phyloP scores from a whole-genome alignment of 176 grass and related monocot genomes.

The Oryza australiensis region DNA sequence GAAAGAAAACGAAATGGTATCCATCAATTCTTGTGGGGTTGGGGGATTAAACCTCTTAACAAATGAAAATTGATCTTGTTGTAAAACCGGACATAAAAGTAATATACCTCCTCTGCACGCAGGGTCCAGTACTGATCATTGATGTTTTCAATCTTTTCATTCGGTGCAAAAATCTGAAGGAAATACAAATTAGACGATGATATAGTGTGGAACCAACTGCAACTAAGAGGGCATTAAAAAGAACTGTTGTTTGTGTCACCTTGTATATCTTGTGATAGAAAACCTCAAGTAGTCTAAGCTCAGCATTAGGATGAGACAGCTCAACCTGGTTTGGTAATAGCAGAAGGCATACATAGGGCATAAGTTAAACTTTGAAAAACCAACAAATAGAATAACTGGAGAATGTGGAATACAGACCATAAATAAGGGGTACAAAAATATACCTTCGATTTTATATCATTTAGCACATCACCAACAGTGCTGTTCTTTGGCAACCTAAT shows the following conservation, averaged over 20 bases:
- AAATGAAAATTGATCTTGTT: neutral
- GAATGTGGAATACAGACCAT: neutral
- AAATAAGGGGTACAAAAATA: slow-evolving; percentile 7
- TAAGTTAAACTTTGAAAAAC: slow-evolving; percentile 16
- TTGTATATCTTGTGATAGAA: slow-evolving; percentile 99
- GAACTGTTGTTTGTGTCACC: slow-evolving; percentile 48
- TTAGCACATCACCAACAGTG: slow-evolving; percentile 90
- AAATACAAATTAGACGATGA: slow-evolving; percentile 38
- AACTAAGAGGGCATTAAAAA: slow-evolving; percentile 7
- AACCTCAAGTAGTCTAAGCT: slow-evolving; percentile 95
- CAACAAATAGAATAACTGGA: neutral
- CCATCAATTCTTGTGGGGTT: neutral
- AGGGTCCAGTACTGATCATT: slow-evolving; percentile 99
- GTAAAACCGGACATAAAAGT: slow-evolving; percentile 23
- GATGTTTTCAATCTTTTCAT: slow-evolving; percentile 97
- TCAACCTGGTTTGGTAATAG: slow-evolving; percentile 62
- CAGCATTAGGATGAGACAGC: slow-evolving; percentile 73
- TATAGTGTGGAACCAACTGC: slow-evolving; percentile 1
- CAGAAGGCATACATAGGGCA: slow-evolving; percentile 28
- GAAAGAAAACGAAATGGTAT: slow-evolving; percentile 32
- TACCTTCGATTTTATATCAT: slow-evolving; percentile 92
- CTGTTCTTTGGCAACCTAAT: slow-evolving; percentile 97
- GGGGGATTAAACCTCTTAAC: neutral
- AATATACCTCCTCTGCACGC: slow-evolving; percentile 89
- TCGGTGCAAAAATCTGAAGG: slow-evolving; percentile 76